Evolutionary conservation across 768 basidiomycete genomes (phyloP).

Genomic region (Favolaschia claudopus): DNA sequence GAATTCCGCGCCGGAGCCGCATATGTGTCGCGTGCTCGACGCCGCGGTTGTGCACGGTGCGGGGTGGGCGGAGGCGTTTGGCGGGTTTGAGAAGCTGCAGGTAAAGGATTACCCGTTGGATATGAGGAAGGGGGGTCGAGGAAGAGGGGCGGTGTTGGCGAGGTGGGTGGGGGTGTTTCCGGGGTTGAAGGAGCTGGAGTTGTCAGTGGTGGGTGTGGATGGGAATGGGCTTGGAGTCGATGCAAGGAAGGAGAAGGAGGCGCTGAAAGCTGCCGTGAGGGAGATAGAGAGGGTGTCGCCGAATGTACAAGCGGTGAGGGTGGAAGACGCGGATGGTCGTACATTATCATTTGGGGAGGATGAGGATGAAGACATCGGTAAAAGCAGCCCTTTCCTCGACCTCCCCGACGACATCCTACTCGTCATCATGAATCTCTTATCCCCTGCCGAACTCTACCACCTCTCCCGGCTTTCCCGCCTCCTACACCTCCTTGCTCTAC

Average conservation of each 20-base stretch:
- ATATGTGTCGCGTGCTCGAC: slow-evolving; percentile 14
- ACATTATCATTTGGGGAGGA: too few relatives aligned
- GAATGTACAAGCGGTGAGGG: background rate
- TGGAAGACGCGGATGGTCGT: background rate
- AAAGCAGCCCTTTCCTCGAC: background rate
- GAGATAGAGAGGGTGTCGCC: background rate
- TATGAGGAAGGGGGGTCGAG: too few relatives aligned
- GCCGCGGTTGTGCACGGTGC: background rate
- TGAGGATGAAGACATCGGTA: too few relatives aligned
- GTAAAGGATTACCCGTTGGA: background rate
- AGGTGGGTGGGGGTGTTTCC: slow-evolving; percentile 1
- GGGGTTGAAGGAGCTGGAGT: background rate
- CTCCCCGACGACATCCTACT: slow-evolving; percentile 18
- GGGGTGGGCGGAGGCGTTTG: background rate
- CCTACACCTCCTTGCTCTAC: slow-evolving; percentile 16
- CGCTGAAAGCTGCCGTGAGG: background rate
- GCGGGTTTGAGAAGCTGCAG: background rate
- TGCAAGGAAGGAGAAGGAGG: too few relatives aligned
- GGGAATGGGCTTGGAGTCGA: background rate
- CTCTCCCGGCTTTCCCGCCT: slow-evolving; percentile 8
- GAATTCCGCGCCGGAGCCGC: background rate
- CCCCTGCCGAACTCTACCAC: background rate
- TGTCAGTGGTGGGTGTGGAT: too few relatives aligned
- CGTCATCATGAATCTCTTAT: background rate
- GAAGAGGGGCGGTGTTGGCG: background rate